Evolutionary conservation across 1,139 yeast genomes (phyloP).

Genomic region (Pichia sp.): DNA sequence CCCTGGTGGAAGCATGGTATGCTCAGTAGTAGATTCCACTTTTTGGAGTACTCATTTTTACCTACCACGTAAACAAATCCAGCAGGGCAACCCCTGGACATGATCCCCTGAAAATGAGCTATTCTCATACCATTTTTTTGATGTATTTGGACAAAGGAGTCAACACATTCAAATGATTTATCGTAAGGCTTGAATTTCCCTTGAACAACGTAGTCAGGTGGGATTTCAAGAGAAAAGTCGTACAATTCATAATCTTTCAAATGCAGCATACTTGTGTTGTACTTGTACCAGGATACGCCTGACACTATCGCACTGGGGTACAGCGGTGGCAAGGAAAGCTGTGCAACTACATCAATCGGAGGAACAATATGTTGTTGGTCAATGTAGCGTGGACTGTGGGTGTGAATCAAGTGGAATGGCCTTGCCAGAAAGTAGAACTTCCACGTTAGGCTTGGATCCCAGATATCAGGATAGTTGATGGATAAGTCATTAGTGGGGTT

Average conservation of each 20-base stretch:
- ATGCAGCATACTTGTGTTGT: constrained; percentile 72
- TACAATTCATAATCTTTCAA: constrained; percentile 71
- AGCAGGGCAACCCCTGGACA: constrained; percentile 63
- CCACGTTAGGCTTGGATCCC: constrained; percentile 12
- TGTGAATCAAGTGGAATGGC: constrained; percentile 71
- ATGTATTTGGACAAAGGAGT: constrained; percentile 69
- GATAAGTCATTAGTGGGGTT: constrained; percentile 48
- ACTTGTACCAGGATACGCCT: constrained; percentile 57
- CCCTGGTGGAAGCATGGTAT: constrained; percentile 80
- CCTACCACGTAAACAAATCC: constrained; percentile 78
- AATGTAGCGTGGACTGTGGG: constrained; percentile 79
- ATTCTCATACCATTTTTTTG: constrained; percentile 64
- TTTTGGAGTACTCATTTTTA: constrained; percentile 54
- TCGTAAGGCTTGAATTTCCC: constrained; percentile 52
- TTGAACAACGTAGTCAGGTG: constrained; percentile 63
- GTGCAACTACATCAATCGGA: constrained; percentile 72
- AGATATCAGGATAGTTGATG: constrained; percentile 21
- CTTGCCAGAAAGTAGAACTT: constrained; percentile 69
- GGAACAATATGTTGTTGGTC: constrained; percentile 85
- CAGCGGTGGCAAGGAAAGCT: constrained; percentile 76
- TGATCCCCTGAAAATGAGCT: constrained; percentile 74
- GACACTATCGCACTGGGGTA: constrained; percentile 74
- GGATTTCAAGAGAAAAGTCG: constrained; percentile 72
- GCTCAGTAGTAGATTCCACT: constrained; percentile 69
- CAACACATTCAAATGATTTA: constrained; percentile 30